Evolutionary conservation across 768 basidiomycete genomes (phyloP), one percentile per base, ranked within the genome.

Genomic region (Nidularia sp.): DNA sequence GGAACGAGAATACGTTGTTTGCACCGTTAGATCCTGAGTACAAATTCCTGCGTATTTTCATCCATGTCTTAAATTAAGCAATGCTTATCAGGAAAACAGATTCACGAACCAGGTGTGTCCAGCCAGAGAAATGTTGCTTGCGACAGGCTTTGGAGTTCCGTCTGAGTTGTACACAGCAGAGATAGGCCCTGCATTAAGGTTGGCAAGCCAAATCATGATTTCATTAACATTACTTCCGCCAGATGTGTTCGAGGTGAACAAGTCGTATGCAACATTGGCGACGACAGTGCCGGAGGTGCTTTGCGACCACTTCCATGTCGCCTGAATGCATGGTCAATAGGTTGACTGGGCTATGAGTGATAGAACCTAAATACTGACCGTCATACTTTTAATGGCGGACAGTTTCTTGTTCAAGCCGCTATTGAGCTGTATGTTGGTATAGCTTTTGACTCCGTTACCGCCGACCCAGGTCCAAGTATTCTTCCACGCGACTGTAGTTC

Each of bases 181-280:
- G 54, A 86, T 84, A 1, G 85, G 85, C 2, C 75, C 75, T 3
- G 83, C 76, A 55, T 79, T 78, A 69, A 64, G 73, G 58, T 77
- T 81, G 0, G 73, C 83, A 10, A 85, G 74, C 85, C 85, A 86
- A 53, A 87, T 65, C 85, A 87, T 87, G 57, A 85, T 72, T 53
- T 76, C 75, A 51, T 75, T 74, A 31, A 65, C 68, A 49, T 74
- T 73, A 36, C 71, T 63, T 33, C 84, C 84, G 1, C 77, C 77
- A 34, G 79, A 41, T 4, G 68, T 67, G 53, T 58, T 59, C 2
- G 84, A 78, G 0, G 84, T 86, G 71, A 87, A 88, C 1, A 86
- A 53, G 55, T 87, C 85, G 53, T 75, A 87, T 5, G 84, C 81
- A 29, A 84, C 73, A 51, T 86, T 74, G 0, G 79, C 75, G 25